Percentiles rank a stretch among this genome's conserved stretches.
phyloP scores from a whole-genome alignment of 2,329 filamentous ascomycete genomes.

The Huntiella abstrusa region DNA sequence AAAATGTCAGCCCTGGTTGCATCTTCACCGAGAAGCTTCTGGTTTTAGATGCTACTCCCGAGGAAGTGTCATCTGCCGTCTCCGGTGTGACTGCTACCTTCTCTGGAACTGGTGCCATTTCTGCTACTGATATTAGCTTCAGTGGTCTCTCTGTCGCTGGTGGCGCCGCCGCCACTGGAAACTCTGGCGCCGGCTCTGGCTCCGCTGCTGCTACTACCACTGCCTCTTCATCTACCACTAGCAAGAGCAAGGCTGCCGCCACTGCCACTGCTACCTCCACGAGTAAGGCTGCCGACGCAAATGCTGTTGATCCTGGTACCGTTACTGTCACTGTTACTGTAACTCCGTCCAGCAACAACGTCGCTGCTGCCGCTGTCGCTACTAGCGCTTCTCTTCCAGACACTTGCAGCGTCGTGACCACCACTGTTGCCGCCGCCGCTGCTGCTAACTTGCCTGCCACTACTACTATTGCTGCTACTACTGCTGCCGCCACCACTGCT shows the following conservation, averaged over 20 bases:
- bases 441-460: constrained; percentile 4
- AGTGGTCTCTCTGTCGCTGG: constrained; percentile 14
- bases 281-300: neutral
- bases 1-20: constrained; percentile 29
- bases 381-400: constrained; percentile 1
- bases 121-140: constrained; percentile 15
- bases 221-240: constrained; percentile 2
- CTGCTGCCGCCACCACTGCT: neutral
- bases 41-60: constrained; percentile 32
- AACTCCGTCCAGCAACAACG: neutral
- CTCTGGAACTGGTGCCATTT: constrained; percentile 18
- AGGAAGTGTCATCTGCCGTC: constrained; percentile 31
- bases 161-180: constrained; percentile 5
- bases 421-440: constrained; percentile 5
- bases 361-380: neutral
- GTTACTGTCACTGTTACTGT: constrained; percentile 3
- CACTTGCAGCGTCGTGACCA: constrained; percentile 9
- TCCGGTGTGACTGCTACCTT: constrained; percentile 20
- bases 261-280: constrained; percentile 2
- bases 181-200: constrained; percentile 4
- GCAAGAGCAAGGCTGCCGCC: constrained; percentile 1
- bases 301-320: neutral
- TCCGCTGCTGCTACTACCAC: constrained; percentile 1
- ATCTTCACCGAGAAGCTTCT: constrained; percentile 34
- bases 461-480: constrained; percentile 7